Evolutionary conservation across 495 filamentous ascomycete species (phyloP), one percentile per base, ranked within the genome.

Genomic region (Hypoxylon fragiforme): DNA sequence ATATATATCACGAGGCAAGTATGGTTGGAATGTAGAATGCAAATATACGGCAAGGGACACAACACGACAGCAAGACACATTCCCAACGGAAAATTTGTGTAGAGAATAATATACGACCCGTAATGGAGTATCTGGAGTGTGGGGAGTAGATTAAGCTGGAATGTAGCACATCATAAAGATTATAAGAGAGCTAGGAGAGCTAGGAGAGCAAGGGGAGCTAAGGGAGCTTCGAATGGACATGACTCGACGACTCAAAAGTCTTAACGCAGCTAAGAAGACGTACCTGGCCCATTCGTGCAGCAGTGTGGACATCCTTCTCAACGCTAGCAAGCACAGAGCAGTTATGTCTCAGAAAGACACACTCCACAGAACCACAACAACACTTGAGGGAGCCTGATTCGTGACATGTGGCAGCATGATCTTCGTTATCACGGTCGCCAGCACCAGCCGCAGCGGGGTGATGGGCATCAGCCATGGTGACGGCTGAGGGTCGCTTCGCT

Each of bases 201-300:
- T 49, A 50, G 36, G 51, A 39, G 22, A 42, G 22, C 31, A n/a
- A n/a, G n/a, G n/a, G 38, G 26, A 48, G 41, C 31, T 49, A 50
- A 31, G 51, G 44, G 22, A 42, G 22, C 31, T 52, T 30, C 18
- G 13, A 15, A 21, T 37, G 41, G 14, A 28, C 28, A 3, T 37
- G 38, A 53, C 44, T 45, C 24, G 44, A 22, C 39, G 21, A 28
- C 31, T 24, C 28, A 19, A 6, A 41, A 9, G 50, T 24, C 36
- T 19, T 52, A 24, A 49, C 18, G 14, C 41, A 54, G 21, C 4
- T 28, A 19, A 30, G 28, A 54, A 44, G 30, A 77, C 80, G 50
- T 73, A 95, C 92, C 88, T 96, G 88, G 38, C 92, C 92, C 66
- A 97, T 79, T 54, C 85, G 78, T 26, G 91, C 92, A 9, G 92